These are phyloP conservation scores for Jaltomata sinuosa DNA, from an alignment of 257 asterid genomes.

Conservation along the genomic window DNA sequence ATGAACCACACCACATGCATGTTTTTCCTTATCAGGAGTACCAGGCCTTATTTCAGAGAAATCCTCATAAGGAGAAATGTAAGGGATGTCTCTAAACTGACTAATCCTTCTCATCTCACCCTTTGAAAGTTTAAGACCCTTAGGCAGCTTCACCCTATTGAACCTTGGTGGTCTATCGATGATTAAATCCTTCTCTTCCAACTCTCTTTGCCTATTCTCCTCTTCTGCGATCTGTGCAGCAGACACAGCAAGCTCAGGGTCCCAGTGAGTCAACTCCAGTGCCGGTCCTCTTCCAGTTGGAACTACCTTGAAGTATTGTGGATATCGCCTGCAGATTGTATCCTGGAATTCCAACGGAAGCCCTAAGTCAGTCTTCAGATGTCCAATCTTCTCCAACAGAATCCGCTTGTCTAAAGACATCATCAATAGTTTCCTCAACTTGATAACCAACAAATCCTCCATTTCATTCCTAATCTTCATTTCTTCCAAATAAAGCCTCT, in stretches of 20 bases:
- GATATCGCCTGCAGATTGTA: slow-evolving; percentile 82
- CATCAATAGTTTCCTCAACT: slow-evolving; percentile 88
- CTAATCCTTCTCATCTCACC: slow-evolving; percentile 87
- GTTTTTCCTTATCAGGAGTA: slow-evolving; percentile 70
- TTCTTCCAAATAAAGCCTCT: slow-evolving; percentile 88
- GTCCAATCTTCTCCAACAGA: slow-evolving; percentile 86
- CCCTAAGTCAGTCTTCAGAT: slow-evolving; percentile 79
- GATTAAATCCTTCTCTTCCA: slow-evolving; percentile 69
- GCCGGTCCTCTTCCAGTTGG: slow-evolving; percentile 77
- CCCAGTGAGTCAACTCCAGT: slow-evolving; percentile 87
- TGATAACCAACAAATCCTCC: slow-evolving; percentile 82
- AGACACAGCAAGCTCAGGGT: slow-evolving; percentile 83
- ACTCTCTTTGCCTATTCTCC: slow-evolving; percentile 51
- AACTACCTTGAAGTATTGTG: slow-evolving; percentile 81
- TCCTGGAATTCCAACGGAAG: slow-evolving; percentile 77
- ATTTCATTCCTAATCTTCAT: slow-evolving; percentile 70
- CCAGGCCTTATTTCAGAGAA: slow-evolving; percentile 69
- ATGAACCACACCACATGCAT: slow-evolving; percentile 80
- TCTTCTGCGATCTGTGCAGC: slow-evolving; percentile 96
- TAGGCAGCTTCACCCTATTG: slow-evolving; percentile 72
- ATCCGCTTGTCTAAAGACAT: slow-evolving; percentile 87
- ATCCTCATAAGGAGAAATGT: slow-evolving; percentile 81
- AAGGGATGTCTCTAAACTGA: slow-evolving; percentile 76
- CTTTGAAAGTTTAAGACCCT: slow-evolving; percentile 74
- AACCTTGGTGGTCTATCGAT: slow-evolving; percentile 71